Evolutionary conservation across 1,139 yeast species (phyloP), one percentile per base, ranked within the genome.

Genomic region (Hemisphaericaspora xylanilytica): DNA sequence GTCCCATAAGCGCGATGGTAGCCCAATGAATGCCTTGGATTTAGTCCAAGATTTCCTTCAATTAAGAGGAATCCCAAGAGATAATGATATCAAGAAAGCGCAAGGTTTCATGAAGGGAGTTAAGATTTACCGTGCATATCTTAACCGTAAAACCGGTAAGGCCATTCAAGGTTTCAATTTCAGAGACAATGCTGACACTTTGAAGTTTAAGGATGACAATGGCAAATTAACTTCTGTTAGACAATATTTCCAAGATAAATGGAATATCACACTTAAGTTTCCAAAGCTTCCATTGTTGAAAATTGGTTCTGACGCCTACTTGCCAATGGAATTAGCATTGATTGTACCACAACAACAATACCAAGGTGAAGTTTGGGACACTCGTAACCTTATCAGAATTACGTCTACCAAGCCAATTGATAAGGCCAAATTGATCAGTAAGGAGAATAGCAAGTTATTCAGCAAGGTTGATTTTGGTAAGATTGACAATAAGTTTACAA

Each of bases 1-100:
- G 31, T 34, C 45, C 12, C n/a, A 15, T n/a, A 42, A 40, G 24
- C 36, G 34, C 11, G 37, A 46, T 32, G 48, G 49, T 14, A 26
- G 42, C 12, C 43, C 45, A 24, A 46, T 46, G 49, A 42, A 28
- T 37, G 49, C 41, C 2, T 22, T 46, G 35, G 49, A 46, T 20
- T 42, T 44, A 26, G 32, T 44, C 20, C 42, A 43, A 33, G 41
- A 40, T 17, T 44, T 38, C 37, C 36, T 40, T 7, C 35, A 36
- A 14, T 13, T 40, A 13, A 28, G 29, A 11, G 18, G 22, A 3
- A 8, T 29, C 12, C 49, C 47, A 10, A 35, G 24, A 4, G 32
- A 25, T 11, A 26, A 27, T 16, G 44, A 45, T 35, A 29, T 45
- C 22, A 44, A 29, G 27, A 36, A 25, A 18, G 33, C 40, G 3